Base-by-base conservation (phyloP, 2,329 filamentous ascomycete species). In the Emmonsiellopsis sp. region DNA sequence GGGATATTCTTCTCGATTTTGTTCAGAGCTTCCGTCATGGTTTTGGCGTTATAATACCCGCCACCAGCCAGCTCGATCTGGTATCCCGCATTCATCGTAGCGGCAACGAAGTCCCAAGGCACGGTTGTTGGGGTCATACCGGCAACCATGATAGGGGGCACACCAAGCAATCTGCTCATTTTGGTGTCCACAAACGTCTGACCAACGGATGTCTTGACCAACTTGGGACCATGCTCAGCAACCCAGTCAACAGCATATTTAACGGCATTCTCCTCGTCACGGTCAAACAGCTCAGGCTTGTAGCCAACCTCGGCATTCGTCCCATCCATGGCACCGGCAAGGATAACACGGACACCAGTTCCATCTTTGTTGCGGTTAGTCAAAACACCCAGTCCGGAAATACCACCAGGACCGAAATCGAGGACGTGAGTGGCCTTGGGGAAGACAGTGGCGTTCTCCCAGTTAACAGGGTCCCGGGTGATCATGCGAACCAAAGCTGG, bases 301-400 rank as follows among this genome's bases (percentile, higher is more conserved):
- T 96, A 98, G 53, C 93, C 93, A 57, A 98, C 86, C 71, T 97
- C 93, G 34, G 81, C 79, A 55, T 94, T 86, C 16, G 90, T 90
- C 50, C 92, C 92, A 64, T 92, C 88, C 63, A 98, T 86, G n/a
- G 89, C 82, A 58, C 94, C 93, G 43, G 90, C 93, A 55, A 98
- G 80, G 60, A 98, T 95, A 60, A 98, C 91, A 57, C 92, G 89
- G 37, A 98, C 93, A 64, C 93, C 93, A 54, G 90, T 97, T 58
- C 93, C 93, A 70, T 98, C 94, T 78, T 98, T 98, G 80, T 97
- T 98, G 64, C 93, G 89, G 79, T 95, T 97, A 54, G 93, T 98
- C 59, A 98, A 78, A 45, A 95, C 88, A 66, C 93, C 94, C 20
- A 98, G 84, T 59, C 94, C 94, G 26, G 93, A 98, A 59, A 97